Percentiles rank a stretch among this genome's conserved stretches.
Conservation (phyloP, 2,329 filamentous ascomycete genomes). For the Penicillium paneum region DNA sequence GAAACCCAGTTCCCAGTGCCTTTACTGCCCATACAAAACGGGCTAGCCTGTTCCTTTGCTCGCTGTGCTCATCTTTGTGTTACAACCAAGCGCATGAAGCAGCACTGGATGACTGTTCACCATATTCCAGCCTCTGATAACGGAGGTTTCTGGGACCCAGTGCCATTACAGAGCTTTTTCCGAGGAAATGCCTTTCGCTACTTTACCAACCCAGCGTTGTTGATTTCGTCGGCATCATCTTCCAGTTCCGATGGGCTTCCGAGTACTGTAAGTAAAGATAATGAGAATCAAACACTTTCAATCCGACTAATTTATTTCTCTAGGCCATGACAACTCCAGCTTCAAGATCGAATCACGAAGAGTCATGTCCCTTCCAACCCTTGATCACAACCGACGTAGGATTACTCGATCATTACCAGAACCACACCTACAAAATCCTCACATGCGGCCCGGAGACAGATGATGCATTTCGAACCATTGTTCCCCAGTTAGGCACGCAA, state of each 20-base stretch:
- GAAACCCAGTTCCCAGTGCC: slow-evolving; percentile 28
- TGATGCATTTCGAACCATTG: not conserved
- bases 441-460: not conserved
- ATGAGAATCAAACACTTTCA: not conserved
- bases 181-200: slow-evolving; percentile 28
- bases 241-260: not conserved
- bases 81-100: slow-evolving; percentile 34
- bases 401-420: slow-evolving; percentile 20
- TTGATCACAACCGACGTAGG: slow-evolving; percentile 4
- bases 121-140: slow-evolving; percentile 17
- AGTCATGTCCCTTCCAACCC: not conserved
- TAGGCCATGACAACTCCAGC: not conserved
- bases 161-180: slow-evolving; percentile 30
- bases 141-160: slow-evolving; percentile 19
- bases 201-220: slow-evolving; percentile 17
- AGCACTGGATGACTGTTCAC: slow-evolving; percentile 25
- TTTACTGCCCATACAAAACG: slow-evolving; percentile 25
- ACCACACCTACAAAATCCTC: not conserved
- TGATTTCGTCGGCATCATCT: not conserved
- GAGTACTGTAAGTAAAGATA: not conserved
- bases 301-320: not conserved
- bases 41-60: slow-evolving; percentile 19
- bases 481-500: not conserved
- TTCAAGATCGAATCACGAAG: not conserved
- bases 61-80: slow-evolving; percentile 30